Evolutionary conservation across 345 rosid species (phyloP).

Genomic region (Conringia planisiliqua): DNA sequence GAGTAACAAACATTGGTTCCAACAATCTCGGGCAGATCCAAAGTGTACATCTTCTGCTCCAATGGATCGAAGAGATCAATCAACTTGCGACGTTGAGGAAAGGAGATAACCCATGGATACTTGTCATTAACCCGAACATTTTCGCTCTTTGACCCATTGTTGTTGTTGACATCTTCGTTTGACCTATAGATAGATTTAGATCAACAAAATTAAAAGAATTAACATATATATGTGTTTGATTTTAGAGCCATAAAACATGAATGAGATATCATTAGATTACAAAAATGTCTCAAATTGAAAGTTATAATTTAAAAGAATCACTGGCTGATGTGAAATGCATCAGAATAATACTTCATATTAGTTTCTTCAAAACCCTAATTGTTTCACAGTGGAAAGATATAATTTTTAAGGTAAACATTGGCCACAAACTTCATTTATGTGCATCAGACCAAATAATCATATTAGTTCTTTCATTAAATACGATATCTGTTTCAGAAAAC

Average conservation of each 20-base stretch:
- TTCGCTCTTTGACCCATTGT: not conserved
- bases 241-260: not conserved
- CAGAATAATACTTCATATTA: not conserved
- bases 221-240: not conserved
- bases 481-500: too few species aligned
- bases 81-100: conserved; percentile 43
- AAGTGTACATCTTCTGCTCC: conserved; percentile 37
- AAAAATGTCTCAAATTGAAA: not conserved
- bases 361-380: not conserved
- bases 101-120: conserved; percentile 65
- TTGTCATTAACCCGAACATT: conserved; percentile 47
- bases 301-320: not conserved
- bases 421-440: not conserved
- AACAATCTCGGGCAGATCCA: conserved; percentile 51
- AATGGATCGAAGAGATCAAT: conserved; percentile 54
- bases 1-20: conserved; percentile 47
- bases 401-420: not conserved
- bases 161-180: not conserved
- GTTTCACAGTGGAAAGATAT: not conserved
- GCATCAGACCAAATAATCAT: not conserved
- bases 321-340: not conserved
- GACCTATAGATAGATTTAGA: not conserved
- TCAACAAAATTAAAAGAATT: not conserved
- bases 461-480: not conserved
- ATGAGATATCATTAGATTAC: not conserved